Evolutionary conservation across 1,139 yeast genomes (phyloP).

Genomic region (Kurtzmaniella quercitrusa): DNA sequence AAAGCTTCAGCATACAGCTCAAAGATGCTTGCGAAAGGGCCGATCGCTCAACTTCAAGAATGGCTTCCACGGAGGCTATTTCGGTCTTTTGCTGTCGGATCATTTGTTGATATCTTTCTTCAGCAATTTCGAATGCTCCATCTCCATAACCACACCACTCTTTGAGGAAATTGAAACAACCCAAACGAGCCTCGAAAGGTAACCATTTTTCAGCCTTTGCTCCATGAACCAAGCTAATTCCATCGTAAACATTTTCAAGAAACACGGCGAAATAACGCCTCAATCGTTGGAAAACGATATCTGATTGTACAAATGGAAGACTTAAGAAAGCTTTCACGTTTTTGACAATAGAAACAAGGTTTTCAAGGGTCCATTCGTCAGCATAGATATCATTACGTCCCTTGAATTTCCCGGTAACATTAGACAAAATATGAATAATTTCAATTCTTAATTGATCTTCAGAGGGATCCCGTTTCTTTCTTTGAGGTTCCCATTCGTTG

Average conservation of each 20-base stretch:
- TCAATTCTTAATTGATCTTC: slow-evolving; percentile 67
- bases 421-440: slow-evolving; percentile 68
- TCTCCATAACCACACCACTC: slow-evolving; percentile 96
- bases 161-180: slow-evolving; percentile 74
- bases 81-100: slow-evolving; percentile 35
- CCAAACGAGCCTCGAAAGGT: slow-evolving; percentile 81
- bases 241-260: slow-evolving; percentile 61
- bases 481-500: slow-evolving; percentile 47
- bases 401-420: slow-evolving; percentile 63
- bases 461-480: slow-evolving; percentile 25
- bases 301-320: slow-evolving; percentile 53
- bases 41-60: slow-evolving; percentile 77
- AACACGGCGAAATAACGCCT: slow-evolving; percentile 80
- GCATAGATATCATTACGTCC: slow-evolving; percentile 42
- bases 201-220: slow-evolving; percentile 48
- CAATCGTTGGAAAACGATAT: slow-evolving; percentile 69
- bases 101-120: slow-evolving; percentile 68
- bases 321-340: slow-evolving; percentile 63
- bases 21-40: slow-evolving; percentile 69
- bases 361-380: slow-evolving; percentile 69
- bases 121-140: slow-evolving; percentile 47
- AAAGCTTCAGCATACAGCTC: slow-evolving; percentile 79
- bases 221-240: slow-evolving; percentile 28
- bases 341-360: slow-evolving; percentile 60
- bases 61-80: slow-evolving; percentile 61